Conservation (phyloP, 2,329 filamentous ascomycete genomes). For the Penicillium sp. region DNA sequence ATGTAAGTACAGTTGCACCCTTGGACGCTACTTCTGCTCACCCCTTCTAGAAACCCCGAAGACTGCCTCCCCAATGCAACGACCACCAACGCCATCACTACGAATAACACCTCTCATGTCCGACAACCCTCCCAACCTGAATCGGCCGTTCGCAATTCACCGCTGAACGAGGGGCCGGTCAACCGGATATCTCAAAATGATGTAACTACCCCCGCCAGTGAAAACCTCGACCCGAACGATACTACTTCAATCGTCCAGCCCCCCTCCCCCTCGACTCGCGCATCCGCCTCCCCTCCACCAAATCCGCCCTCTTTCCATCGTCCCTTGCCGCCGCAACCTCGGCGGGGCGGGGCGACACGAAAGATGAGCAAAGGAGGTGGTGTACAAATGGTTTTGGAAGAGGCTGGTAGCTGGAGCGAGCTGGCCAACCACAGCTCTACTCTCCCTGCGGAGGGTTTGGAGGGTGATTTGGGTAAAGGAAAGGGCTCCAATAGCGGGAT, state of each 20-base stretch:
- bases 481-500: conserved; percentile 67
- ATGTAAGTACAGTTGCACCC: conserved; percentile 26
- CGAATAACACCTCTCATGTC: conserved; percentile 27
- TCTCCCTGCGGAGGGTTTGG: conserved; percentile 64
- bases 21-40: conserved; percentile 7
- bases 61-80: conserved; percentile 32
- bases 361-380: conserved; percentile 78
- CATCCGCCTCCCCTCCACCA: conserved; percentile 27
- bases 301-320: conserved; percentile 40
- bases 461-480: conserved; percentile 38
- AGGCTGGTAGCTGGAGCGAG: conserved; percentile 86
- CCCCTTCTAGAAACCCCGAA: conserved; percentile 37
- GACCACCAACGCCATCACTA: conserved; percentile 11
- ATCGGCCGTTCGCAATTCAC: conserved; percentile 28
- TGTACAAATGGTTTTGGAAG: conserved; percentile 87
- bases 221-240: conserved; percentile 30
- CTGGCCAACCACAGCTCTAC: conserved; percentile 81
- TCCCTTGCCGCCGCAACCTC: conserved; percentile 39
- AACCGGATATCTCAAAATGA: conserved; percentile 2
- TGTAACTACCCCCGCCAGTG: conserved; percentile 27
- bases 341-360: conserved; percentile 62
- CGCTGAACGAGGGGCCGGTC: conserved; percentile 15
- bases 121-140: conserved; percentile 40
- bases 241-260: conserved; percentile 20
- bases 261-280: conserved; percentile 28